These are phyloP conservation scores for Pyronema domesticum DNA, from an alignment of 495 filamentous ascomycete genomes.

Conservation along the genomic window DNA sequence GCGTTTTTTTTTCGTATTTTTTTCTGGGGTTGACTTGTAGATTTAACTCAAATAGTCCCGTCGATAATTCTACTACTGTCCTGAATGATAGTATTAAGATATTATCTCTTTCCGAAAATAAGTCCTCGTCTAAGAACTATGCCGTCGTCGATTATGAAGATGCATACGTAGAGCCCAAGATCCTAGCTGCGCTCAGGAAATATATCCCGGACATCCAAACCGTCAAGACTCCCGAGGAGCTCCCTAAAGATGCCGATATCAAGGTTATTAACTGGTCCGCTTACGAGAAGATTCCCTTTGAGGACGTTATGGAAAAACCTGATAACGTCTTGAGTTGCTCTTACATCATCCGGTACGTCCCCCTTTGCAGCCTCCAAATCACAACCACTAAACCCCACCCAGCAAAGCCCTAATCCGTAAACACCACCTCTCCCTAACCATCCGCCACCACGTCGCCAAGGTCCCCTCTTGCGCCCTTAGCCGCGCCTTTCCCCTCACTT, in stretches of 20 bases:
- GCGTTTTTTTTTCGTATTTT: conserved; percentile 3
- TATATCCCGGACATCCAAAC: conserved; percentile 33
- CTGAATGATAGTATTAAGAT: not conserved
- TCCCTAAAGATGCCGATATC: not conserved
- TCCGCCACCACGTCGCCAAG: conserved; percentile 65
- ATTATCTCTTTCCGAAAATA: not conserved
- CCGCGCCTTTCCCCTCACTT: conserved; percentile 50
- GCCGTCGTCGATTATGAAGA: conserved; percentile 72
- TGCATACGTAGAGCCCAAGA: conserved; percentile 64
- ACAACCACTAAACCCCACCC: not conserved
- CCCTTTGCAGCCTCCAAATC: not conserved
- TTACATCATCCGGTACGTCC: conserved; percentile 48
- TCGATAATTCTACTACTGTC: not conserved
- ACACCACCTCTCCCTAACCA: conserved; percentile 69
- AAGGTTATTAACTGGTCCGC: conserved; percentile 59
- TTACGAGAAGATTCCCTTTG: conserved; percentile 77
- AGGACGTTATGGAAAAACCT: conserved; percentile 41
- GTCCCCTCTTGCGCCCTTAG: conserved; percentile 50
- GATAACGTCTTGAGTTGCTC: conserved; percentile 49
- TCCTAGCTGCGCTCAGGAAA: conserved; percentile 49
- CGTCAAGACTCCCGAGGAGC: conserved; percentile 2
- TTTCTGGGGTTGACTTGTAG: conserved; percentile 2
- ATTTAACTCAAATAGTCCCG: not conserved
- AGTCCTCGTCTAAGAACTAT: conserved; percentile 31
- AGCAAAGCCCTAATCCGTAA: conserved; percentile 96